Evolutionary conservation across 2,329 filamentous ascomycete species (phyloP).

Genomic region (Camptophora hylomeconis): DNA sequence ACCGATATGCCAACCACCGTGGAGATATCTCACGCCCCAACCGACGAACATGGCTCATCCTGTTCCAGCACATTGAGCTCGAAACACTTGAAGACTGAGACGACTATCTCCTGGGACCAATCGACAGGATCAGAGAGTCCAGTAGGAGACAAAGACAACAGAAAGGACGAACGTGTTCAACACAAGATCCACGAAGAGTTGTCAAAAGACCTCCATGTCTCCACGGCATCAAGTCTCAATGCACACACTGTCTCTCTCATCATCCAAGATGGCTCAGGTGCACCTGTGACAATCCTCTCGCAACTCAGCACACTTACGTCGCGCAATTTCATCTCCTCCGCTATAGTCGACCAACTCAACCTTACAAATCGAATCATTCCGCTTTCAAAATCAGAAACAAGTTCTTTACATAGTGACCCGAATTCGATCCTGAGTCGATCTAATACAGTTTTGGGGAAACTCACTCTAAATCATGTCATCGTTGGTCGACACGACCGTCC

Average conservation of each 20-base stretch:
- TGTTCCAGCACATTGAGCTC: too few species aligned
- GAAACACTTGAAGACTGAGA: too few species aligned
- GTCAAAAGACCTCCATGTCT: not conserved
- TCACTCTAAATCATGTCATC: not conserved
- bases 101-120: too few species aligned
- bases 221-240: not conserved
- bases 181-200: not conserved
- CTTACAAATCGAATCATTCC: not conserved
- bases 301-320: not conserved
- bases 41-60: too few species aligned
- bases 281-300: conserved; percentile 1
- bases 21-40: too few species aligned
- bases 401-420: conserved; percentile 1
- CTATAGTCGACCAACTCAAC: conserved; percentile 1
- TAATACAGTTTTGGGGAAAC: not conserved
- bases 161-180: not conserved
- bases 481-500: not conserved
- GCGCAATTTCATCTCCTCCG: conserved; percentile 1
- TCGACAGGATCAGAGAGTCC: too few species aligned
- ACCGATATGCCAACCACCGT: too few species aligned
- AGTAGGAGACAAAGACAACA: conserved; percentile 1
- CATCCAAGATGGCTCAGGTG: not conserved
- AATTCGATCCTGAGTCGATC: not conserved
- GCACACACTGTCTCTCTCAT: not conserved
- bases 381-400: too few species aligned